Conservation (phyloP, 495 filamentous ascomycete species). For the Xeromyces bisporus region DNA sequence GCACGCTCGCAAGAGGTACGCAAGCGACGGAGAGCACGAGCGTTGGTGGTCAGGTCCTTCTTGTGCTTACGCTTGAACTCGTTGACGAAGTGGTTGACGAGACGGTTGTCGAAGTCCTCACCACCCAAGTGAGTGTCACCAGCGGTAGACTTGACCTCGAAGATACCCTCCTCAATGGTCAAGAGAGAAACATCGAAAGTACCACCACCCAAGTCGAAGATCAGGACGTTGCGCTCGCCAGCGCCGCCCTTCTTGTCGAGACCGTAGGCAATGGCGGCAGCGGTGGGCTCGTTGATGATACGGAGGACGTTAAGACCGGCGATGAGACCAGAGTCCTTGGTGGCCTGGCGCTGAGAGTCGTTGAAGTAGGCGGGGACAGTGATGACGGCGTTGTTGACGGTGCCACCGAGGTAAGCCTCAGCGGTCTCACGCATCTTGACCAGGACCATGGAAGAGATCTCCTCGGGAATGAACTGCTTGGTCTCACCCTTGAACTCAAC, state of each 20-base stretch:
- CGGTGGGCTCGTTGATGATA: constrained; percentile 99
- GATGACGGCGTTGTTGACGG: constrained; percentile 95
- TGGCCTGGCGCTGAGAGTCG: constrained; percentile 97
- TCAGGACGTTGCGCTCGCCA: constrained; percentile 96
- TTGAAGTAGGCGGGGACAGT: constrained; percentile 99
- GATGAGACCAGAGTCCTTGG: constrained; percentile 97
- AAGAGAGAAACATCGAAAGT: constrained; percentile 99
- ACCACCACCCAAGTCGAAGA: constrained; percentile 98
- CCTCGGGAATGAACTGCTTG: constrained; percentile 93
- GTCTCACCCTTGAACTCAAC: constrained; percentile 89
- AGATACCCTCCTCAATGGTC: constrained; percentile 98
- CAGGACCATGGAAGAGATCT: constrained; percentile 93
- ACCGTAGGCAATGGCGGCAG: constrained; percentile 84
- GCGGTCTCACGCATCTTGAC: constrained; percentile 97
- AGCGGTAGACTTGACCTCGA: constrained; percentile 96
- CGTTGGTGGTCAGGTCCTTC: constrained; percentile 66
- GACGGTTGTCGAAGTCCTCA: constrained; percentile 97
- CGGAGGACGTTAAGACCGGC: constrained; percentile 94
- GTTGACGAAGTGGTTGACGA: constrained; percentile 88
- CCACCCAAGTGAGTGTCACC: constrained; percentile 99
- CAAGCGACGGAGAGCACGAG: constrained; percentile 93
- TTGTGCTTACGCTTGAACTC: constrained; percentile 89
- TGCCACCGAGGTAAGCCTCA: constrained; percentile 88
- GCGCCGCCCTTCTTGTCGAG: constrained; percentile 84
- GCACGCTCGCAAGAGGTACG: constrained; percentile 98